Evolutionary conservation across 257 asterid genomes (phyloP).

Genomic region (Gentiana straminea): DNA sequence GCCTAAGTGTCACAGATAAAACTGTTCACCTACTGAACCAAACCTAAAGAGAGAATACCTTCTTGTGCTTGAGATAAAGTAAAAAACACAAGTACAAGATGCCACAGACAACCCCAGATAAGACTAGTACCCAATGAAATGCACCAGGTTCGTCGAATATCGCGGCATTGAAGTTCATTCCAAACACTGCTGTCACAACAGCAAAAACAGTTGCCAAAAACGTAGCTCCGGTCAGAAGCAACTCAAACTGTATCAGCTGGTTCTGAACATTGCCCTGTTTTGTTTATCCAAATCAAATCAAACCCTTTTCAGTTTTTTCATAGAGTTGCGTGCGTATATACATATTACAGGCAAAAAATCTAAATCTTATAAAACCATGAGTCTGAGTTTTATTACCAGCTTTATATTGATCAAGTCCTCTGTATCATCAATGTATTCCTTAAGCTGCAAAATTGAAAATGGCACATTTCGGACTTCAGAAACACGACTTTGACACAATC

Average conservation of each 20-base stretch:
- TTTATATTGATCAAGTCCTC: conserved; percentile 96
- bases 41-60: conserved; percentile 53
- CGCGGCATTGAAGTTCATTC: conserved; percentile 73
- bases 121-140: conserved; percentile 64
- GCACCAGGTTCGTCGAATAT: conserved; percentile 47
- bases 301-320: not conserved
- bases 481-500: too few relatives aligned
- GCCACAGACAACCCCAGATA: conserved; percentile 54
- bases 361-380: not conserved
- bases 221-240: conserved; percentile 95
- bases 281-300: conserved; percentile 1
- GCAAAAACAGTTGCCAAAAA: conserved; percentile 77
- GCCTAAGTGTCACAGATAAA: too few relatives aligned
- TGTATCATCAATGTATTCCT: conserved; percentile 93
- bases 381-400: conserved; percentile 38
- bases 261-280: conserved; percentile 96
- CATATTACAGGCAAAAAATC: not conserved
- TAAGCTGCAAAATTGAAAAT: conserved; percentile 53
- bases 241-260: conserved; percentile 82
- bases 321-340: not conserved
- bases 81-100: conserved; percentile 44
- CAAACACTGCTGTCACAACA: conserved; percentile 88
- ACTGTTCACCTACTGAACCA: too few relatives aligned
- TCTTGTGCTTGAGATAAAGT: conserved; percentile 72
- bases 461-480: not conserved